Percentiles rank a stretch among this genome's conserved stretches.
phyloP scores from a whole-genome alignment of 345 rosid species.

The Eucalyptus globulus region DNA sequence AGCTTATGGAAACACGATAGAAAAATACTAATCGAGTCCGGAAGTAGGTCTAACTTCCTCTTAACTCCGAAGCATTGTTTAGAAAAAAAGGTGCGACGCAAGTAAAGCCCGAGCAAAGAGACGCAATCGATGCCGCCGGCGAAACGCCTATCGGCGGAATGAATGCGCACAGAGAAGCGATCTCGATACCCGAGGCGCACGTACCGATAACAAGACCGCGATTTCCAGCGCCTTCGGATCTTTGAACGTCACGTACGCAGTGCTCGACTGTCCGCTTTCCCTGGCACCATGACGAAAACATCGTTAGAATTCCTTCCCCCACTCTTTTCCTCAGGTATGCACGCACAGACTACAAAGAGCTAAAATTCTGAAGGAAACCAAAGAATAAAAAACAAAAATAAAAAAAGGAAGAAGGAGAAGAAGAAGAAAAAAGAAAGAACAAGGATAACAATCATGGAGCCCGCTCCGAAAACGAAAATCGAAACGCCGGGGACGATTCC shows the following conservation, averaged over 20 bases:
- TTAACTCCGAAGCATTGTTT: not conserved
- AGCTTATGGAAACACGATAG: not conserved
- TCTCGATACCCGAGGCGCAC: not conserved
- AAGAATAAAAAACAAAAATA: rapidly evolving
- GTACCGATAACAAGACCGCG: slow-evolving; percentile 70
- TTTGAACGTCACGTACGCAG: slow-evolving; percentile 77
- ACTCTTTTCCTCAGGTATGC: not conserved
- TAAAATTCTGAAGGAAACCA: too few species aligned
- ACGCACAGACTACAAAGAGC: too few species aligned
- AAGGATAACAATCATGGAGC: not conserved
- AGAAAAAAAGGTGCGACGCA: not conserved
- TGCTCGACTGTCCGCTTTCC: slow-evolving; percentile 35
- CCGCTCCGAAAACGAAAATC: not conserved
- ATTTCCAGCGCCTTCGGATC: slow-evolving; percentile 90
- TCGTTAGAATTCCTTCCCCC: not conserved
- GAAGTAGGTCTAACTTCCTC: not conserved
- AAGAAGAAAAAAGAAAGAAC: not conserved
- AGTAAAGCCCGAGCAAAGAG: not conserved
- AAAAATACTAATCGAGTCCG: not conserved
- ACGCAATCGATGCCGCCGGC: not conserved
- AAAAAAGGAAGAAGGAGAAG: too few species aligned
- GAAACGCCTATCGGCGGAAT: not conserved
- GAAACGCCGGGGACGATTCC: not conserved
- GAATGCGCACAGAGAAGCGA: not conserved
- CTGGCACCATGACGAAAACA: slow-evolving; percentile 10